These are phyloP conservation scores for Passalora sequoiae DNA, from an alignment of 2,329 filamentous ascomycete species.

Conservation along the genomic window DNA sequence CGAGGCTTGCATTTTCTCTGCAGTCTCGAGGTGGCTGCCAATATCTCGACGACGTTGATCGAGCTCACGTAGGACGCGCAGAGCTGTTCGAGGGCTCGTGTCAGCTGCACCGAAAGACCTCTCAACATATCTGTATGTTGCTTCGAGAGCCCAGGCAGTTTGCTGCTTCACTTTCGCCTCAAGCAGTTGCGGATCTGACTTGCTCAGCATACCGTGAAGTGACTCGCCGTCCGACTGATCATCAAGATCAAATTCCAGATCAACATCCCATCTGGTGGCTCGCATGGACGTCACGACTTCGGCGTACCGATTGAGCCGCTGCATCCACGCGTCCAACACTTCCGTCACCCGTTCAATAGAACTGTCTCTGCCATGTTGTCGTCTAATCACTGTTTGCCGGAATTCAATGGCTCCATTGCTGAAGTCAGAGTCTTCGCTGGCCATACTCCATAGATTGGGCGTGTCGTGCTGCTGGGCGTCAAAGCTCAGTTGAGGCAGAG, in stretches of 20 bases:
- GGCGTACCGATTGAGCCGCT: slow-evolving; percentile 63
- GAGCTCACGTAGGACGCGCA: slow-evolving; percentile 71
- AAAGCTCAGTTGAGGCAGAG: slow-evolving; percentile 6
- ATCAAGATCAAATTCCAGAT: slow-evolving; percentile 64
- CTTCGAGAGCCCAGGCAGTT: slow-evolving; percentile 14
- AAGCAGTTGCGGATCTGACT: slow-evolving; percentile 64
- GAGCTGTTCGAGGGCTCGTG: slow-evolving; percentile 44
- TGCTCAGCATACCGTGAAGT: slow-evolving; percentile 62
- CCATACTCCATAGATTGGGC: slow-evolving; percentile 26
- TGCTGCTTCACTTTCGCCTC: slow-evolving; percentile 21
- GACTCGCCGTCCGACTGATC: slow-evolving; percentile 58
- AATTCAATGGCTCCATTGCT: slow-evolving; percentile 47
- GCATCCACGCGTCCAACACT: slow-evolving; percentile 67
- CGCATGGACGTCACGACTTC: slow-evolving; percentile 60
- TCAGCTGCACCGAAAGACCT: slow-evolving; percentile 8
- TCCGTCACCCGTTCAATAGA: slow-evolving; percentile 58
- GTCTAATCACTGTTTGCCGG: slow-evolving; percentile 62
- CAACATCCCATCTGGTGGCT: slow-evolving; percentile 69
- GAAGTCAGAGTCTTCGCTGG: slow-evolving; percentile 24
- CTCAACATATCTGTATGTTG: slow-evolving; percentile 16
- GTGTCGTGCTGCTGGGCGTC: background rate
- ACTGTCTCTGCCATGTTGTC: slow-evolving; percentile 67
- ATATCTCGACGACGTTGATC: slow-evolving; percentile 56
- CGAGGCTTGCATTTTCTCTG: slow-evolving; percentile 5
- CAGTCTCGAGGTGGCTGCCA: slow-evolving; percentile 8